Percentiles rank a stretch among this genome's conserved stretches.
Conservation (phyloP, 768 basidiomycete genomes). For the Crassisporium funariophilum region DNA sequence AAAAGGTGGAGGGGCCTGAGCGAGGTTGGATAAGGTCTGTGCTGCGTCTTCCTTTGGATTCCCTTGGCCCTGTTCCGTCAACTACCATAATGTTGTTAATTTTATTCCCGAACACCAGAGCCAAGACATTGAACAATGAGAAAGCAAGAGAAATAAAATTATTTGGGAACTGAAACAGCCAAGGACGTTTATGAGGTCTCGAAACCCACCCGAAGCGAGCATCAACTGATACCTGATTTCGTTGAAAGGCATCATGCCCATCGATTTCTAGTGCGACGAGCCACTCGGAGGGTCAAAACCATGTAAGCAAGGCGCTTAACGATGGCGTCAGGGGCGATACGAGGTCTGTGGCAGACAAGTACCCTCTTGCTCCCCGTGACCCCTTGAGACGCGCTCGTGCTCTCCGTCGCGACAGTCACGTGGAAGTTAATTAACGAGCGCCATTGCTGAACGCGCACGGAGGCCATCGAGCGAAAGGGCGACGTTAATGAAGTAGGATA, state of each 20-base stretch:
- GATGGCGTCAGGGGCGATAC: no score
- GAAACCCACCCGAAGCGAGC: no score
- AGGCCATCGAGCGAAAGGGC: conserved; percentile 2
- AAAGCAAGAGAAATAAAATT: conserved; percentile 1
- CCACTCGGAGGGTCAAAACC: no score
- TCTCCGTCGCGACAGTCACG: conserved; percentile 39
- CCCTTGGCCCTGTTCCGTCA: conserved; percentile 41
- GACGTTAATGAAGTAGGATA: conserved; percentile 13
- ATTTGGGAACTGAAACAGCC: no score
- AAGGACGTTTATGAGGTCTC: no score
- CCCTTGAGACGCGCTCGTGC: conserved; percentile 35
- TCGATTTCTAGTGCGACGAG: no score
- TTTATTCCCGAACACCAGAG: not conserved
- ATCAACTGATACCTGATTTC: no score
- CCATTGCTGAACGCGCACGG: conserved; percentile 11
- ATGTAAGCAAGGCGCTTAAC: no score
- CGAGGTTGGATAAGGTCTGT: conserved; percentile 54
- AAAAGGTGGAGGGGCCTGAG: conserved; percentile 38
- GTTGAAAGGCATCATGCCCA: no score
- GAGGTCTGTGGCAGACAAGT: no score
- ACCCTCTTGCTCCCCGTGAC: conserved; percentile 39
- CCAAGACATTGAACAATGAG: conserved; percentile 6
- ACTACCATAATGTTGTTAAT: conserved; percentile 28
- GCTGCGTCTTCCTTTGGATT: conserved; percentile 65
- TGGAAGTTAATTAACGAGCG: conserved; percentile 31